phyloP scores from a whole-genome alignment of 805 yeast genomes.

The Jamesozyma jinghongensis region DNA sequence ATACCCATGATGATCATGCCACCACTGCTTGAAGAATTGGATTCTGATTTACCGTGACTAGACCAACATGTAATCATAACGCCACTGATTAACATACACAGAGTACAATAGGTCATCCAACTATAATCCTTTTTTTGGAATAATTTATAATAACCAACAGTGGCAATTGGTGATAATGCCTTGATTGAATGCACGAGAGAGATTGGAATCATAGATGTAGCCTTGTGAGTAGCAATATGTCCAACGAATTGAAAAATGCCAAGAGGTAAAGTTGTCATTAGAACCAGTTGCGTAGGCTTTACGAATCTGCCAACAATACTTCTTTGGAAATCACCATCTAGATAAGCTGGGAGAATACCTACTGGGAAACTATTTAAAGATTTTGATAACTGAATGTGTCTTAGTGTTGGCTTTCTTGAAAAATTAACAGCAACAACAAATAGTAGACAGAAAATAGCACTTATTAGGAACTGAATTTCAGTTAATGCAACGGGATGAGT shows the following conservation, averaged over 20 bases:
- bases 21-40: conserved; percentile 1
- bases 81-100: conserved; percentile 72
- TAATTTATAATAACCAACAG: conserved; percentile 69
- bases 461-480: conserved; percentile 74
- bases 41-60: conserved; percentile 17
- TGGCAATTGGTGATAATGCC: conserved; percentile 81
- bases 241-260: conserved; percentile 90
- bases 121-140: conserved; percentile 52
- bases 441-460: conserved; percentile 48
- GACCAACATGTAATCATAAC: conserved; percentile 72
- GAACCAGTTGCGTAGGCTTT: conserved; percentile 43
- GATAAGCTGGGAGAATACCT: conserved; percentile 29
- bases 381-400: conserved; percentile 9
- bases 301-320: conserved; percentile 35
- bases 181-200: conserved; percentile 90
- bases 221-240: conserved; percentile 82
- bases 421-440: conserved; percentile 36
- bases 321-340: conserved; percentile 26
- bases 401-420: conserved; percentile 35
- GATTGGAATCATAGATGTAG: conserved; percentile 90
- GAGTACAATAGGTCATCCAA: conserved; percentile 61
- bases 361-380: conserved; percentile 23
- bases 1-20: conserved; percentile 27
- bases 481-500: conserved; percentile 83
- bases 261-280: conserved; percentile 79